Conservation (phyloP, 2,329 filamentous ascomycete genomes). For the Diplodia scrobiculata region DNA sequence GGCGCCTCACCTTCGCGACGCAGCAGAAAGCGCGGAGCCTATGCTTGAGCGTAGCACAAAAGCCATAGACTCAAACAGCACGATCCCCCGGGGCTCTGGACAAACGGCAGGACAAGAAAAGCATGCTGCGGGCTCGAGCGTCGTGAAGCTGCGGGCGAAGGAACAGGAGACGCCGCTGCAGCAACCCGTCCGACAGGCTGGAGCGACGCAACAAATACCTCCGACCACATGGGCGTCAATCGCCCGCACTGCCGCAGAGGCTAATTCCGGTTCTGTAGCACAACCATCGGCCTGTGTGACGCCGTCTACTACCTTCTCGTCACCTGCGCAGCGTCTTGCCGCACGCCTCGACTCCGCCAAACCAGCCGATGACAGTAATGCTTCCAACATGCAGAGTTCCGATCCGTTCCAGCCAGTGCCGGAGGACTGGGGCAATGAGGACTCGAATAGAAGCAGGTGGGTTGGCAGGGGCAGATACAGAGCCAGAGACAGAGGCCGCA, state of each 20-base stretch:
- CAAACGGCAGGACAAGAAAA: neutral
- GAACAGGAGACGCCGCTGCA: neutral
- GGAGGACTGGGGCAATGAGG: neutral
- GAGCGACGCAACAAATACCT: neutral
- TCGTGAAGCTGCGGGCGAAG: neutral
- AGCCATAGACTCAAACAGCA: neutral
- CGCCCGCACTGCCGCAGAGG: neutral
- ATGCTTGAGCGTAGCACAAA: neutral
- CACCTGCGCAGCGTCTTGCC: slow-evolving; percentile 1
- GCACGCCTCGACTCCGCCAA: neutral
- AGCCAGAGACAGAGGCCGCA: neutral
- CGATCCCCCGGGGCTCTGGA: too few species aligned
- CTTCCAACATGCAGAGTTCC: neutral
- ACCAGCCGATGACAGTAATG: neutral
- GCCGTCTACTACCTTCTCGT: neutral
- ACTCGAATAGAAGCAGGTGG: neutral
- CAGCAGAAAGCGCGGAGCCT: neutral
- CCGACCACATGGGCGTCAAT: slow-evolving; percentile 1
- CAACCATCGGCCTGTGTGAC: neutral
- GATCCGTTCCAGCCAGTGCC: neutral
- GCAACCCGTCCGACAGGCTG: neutral
- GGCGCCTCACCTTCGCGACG: neutral
- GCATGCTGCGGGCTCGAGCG: neutral
- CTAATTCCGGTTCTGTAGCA: neutral
- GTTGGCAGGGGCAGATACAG: neutral